Evolutionary conservation across 140 eudicot species (phyloP), one percentile per base, ranked within the genome.

Genomic region (Oenanthe javanica): DNA sequence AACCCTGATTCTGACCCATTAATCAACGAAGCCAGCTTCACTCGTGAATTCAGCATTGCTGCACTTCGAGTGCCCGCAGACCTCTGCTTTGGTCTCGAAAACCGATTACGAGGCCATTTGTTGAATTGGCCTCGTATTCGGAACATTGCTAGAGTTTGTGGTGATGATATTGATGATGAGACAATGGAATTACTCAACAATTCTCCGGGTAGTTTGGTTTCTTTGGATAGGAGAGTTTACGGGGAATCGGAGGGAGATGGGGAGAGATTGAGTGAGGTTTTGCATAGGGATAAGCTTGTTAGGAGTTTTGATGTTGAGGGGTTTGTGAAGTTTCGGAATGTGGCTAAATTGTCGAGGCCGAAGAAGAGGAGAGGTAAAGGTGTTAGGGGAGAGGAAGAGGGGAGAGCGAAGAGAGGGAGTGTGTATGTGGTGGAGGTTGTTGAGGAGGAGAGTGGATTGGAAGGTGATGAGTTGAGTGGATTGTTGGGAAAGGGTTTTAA

Each of bases 191-290:
- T 90, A 40, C 43, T 40, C 3, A 40, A 40, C 43, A 40, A 40
- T 1, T 40, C 1, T 40, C 1, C 43, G 43, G 43, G 43, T 13
- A 48, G 79, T 0, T 79, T 88, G 27, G 87, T 80, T 72, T 14
- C 86, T 0, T 81, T 93, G 82, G 80, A 88, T 48, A 79, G 96
- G 81, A 78, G 94, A 49, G 85, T 92, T 79, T 76, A 87, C 23
- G 96, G 98, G 21, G 88, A 81, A 48, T 94, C 89, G 3, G 96
- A 90, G 78, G 92, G 93, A 51, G 98, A 92, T n/a, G 95, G 95
- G 75, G 96, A 94, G 85, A 77, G 2, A 21, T 70, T 90, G 81
- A 87, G 81, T 79, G 87, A 85, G 75, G 96, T 92, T 46, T 78
- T 92, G 76, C 86, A 86, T 18, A 90, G 98, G 59, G 93, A 90